Evolutionary conservation across 345 rosid genomes (phyloP).

Genomic region (Excoecaria agallocha): DNA sequence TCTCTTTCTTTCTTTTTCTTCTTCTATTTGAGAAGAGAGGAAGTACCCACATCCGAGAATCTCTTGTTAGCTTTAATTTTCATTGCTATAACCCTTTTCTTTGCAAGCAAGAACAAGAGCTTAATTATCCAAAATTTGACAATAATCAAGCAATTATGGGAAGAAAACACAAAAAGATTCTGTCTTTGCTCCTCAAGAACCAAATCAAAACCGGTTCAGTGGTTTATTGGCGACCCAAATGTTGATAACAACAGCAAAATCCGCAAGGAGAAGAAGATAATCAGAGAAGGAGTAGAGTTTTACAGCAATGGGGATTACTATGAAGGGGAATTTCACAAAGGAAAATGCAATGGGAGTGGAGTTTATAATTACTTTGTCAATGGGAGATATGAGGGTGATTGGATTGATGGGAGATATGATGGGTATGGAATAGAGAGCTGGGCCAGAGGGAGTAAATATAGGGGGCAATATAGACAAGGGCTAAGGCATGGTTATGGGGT

Average conservation of each 20-base stretch:
- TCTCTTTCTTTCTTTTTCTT: slow-evolving; percentile 48
- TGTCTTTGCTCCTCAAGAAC: slow-evolving; percentile 32
- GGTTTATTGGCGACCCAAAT: slow-evolving; percentile 73
- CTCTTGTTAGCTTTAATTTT: slow-evolving; percentile 67
- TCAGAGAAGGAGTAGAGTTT: slow-evolving; percentile 77
- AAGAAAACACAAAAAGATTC: slow-evolving; percentile 42
- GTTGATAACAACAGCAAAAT: slow-evolving; percentile 7
- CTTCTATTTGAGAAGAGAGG: slow-evolving; percentile 53
- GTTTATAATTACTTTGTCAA: slow-evolving; percentile 71
- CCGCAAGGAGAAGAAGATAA: slow-evolving; percentile 27
- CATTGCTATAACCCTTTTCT: slow-evolving; percentile 71
- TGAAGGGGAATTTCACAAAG: slow-evolving; percentile 87
- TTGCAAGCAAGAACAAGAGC: slow-evolving; percentile 68
- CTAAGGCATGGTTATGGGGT: slow-evolving; percentile 77
- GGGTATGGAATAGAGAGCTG: slow-evolving; percentile 92
- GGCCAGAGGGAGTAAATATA: slow-evolving; percentile 89
- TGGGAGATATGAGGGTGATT: slow-evolving; percentile 92
- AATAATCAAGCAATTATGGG: slow-evolving; percentile 47
- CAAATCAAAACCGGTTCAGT: slow-evolving; percentile 57
- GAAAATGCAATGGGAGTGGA: slow-evolving; percentile 87
- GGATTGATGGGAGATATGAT: slow-evolving; percentile 88
- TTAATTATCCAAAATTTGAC: slow-evolving; percentile 50
- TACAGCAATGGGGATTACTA: slow-evolving; percentile 87
- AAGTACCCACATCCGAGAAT: slow-evolving; percentile 70
- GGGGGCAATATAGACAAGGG: slow-evolving; percentile 83